Evolutionary conservation across 768 basidiomycete genomes (phyloP).

Genomic region (Leccinum arenicola): DNA sequence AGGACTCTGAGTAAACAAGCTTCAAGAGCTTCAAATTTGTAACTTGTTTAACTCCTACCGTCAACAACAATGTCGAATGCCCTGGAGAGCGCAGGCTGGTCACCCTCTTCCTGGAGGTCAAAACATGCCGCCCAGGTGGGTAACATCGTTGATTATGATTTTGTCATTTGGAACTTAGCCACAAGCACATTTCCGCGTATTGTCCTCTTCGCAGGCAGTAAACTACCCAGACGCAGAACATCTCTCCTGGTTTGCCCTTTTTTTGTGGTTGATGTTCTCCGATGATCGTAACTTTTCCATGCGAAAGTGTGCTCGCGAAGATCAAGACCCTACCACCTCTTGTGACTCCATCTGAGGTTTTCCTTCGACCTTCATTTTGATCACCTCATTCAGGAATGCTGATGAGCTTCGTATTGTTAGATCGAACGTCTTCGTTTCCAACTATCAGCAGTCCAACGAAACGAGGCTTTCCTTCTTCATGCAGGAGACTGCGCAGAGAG

Average conservation of each 20-base stretch:
- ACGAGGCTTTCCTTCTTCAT: slow-evolving; percentile 91
- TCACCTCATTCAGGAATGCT: slow-evolving; percentile 28
- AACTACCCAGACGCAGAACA: slow-evolving; percentile 63
- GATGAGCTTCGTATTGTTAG: slow-evolving; percentile 35
- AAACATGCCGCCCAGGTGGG: slow-evolving; percentile 75
- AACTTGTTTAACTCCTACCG: not conserved
- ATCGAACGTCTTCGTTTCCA: slow-evolving; percentile 83
- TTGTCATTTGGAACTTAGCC: not conserved
- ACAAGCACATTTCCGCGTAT: not conserved
- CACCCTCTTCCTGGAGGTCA: slow-evolving; percentile 75
- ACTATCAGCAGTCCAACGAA: slow-evolving; percentile 73
- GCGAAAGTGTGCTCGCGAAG: slow-evolving; percentile 69
- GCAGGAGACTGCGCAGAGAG: slow-evolving; percentile 98
- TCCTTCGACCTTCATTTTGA: slow-evolving; percentile 23
- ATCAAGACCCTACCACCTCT: slow-evolving; percentile 80
- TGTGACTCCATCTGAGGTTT: slow-evolving; percentile 89
- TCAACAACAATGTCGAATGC: slow-evolving; percentile 10
- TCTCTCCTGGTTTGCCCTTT: slow-evolving; percentile 48
- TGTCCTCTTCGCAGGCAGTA: slow-evolving; percentile 50
- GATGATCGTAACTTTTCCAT: not conserved
- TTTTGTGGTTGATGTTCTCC: not conserved
- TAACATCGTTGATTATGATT: not conserved
- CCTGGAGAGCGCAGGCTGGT: slow-evolving; percentile 43
- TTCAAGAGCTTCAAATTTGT: not conserved
- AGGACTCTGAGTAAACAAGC: not conserved